A percentile compares a stretch with the other conserved stretches of the same genome.
Conservation (phyloP, 305 asterid genomes). For the Monarda citriodora region DNA sequence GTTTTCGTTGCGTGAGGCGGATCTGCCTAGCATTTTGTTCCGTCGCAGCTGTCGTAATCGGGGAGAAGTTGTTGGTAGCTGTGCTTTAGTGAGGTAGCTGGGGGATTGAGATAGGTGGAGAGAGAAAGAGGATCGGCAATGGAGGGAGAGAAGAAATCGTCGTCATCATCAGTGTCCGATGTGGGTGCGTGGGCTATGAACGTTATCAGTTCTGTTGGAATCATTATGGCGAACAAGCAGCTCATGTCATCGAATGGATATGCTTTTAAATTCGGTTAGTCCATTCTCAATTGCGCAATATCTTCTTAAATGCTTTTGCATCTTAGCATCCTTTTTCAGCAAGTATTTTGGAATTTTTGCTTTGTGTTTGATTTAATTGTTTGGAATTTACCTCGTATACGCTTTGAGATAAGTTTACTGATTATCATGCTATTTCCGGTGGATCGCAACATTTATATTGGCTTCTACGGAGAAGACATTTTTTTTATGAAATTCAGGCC, state of each 20-base stretch:
- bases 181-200: conserved; percentile 99
- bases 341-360: not conserved
- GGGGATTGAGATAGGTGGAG: conserved; percentile 21
- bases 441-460: conserved; percentile 17
- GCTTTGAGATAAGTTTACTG: not conserved
- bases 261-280: conserved; percentile 83
- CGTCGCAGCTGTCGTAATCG: conserved; percentile 4
- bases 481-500: not conserved
- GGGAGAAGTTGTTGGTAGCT: conserved; percentile 8
- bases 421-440: not conserved
- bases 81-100: conserved; percentile 7
- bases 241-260: conserved; percentile 85
- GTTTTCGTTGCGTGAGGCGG: conserved; percentile 23
- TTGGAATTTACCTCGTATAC: conserved; percentile 9
- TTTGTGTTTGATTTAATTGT: not conserved
- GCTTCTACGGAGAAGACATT: conserved; percentile 9
- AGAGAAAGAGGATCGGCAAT: conserved; percentile 25
- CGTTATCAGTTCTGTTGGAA: conserved; percentile 89
- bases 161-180: conserved; percentile 60
- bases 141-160: conserved; percentile 76
- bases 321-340: not conserved
- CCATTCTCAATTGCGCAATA: conserved; percentile 4
- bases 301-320: not conserved
- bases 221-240: conserved; percentile 94
- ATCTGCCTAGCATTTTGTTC: conserved; percentile 12